Conservation (phyloP, 768 basidiomycete species). For the Tephrocybe sp. region DNA sequence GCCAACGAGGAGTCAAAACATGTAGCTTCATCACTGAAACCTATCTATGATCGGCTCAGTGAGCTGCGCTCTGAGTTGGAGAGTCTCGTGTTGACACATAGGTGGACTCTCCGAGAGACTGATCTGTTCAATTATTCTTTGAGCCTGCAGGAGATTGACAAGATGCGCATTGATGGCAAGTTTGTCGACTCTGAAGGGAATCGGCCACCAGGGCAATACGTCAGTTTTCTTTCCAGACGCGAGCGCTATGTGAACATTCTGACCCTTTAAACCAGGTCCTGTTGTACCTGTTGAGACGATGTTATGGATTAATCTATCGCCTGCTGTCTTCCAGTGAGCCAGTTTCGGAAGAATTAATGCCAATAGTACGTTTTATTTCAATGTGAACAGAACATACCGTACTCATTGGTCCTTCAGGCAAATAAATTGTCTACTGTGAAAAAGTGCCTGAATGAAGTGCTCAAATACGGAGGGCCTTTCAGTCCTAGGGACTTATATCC, state of each 20-base stretch:
- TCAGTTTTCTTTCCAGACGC: conserved; percentile 33
- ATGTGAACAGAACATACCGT: background rate
- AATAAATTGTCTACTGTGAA: conserved; percentile 97
- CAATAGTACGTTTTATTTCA: conserved; percentile 53
- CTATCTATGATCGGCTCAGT: conserved; percentile 88
- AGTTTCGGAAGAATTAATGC: conserved; percentile 97
- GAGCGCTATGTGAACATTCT: background rate
- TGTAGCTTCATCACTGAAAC: conserved; percentile 81
- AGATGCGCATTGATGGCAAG: conserved; percentile 95
- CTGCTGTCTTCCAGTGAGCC: conserved; percentile 94
- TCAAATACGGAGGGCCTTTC: conserved; percentile 93
- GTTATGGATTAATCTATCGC: conserved; percentile 94
- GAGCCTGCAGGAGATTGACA: conserved; percentile 93
- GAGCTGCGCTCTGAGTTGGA: conserved; percentile 89
- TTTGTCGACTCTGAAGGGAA: conserved; percentile 95
- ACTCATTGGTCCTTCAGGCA: conserved; percentile 47
- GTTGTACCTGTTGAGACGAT: conserved; percentile 88
- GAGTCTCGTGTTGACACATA: conserved; percentile 88
- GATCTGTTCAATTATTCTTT: conserved; percentile 93
- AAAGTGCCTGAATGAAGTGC: conserved; percentile 94
- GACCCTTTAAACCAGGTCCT: conserved; percentile 57
- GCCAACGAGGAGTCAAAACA: conserved; percentile 89
- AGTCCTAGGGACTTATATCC: conserved; percentile 92
- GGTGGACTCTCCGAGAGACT: conserved; percentile 95
- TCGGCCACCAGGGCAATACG: conserved; percentile 92